Evolutionary conservation across 371 early-diverging fungal species (phyloP), one percentile per base, ranked within the genome.

Genomic region (Apophysomyces sp.): DNA sequence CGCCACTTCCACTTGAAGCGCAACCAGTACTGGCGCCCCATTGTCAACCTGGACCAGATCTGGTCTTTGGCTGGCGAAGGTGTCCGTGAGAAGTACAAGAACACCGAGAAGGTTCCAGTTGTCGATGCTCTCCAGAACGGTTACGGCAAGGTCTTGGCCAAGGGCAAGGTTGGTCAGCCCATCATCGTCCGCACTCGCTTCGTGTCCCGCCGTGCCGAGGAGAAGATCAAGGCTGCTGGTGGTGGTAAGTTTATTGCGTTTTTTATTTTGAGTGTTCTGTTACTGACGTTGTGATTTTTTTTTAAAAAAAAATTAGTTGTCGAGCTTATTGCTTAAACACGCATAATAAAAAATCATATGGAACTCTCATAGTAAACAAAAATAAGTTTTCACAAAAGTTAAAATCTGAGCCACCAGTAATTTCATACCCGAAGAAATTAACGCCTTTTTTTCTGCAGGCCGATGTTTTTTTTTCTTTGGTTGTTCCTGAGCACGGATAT

Each of bases 151-250:
- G 97, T 99, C 61, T 86, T 98, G 41, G 99, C 94, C 67, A 95
- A 94, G 86, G 99, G 99, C 68, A 82, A 86, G 69, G 86, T 98
- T 61, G 91, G 96, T 69, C 89, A 91, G 74, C 98, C 99, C 74
- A 84, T 98, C 79, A 96, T 99, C 75, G 97, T 99, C 81, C 98
- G 97, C 89, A 92, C 99, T 72, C 93, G 98, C 73, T 92, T 86
- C 69, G 94, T 99, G 83, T 93, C 94, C 69, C 84, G 87, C 67
- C 85, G 87, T 72, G 99, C 99, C 62, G 99, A 98, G 85, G 85
- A 94, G 80, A 98, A 99, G 93, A 99, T 99, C 86, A 96, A 96
- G 86, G 92, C 84, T 67, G 96, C 90, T 73, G 99, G 99, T 84
- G 99, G 99, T 82, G 92, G 72, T 71, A 67, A 55, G 72, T 65